Conservation (phyloP, 306 rosid species). For the Mimosa pudica region DNA sequence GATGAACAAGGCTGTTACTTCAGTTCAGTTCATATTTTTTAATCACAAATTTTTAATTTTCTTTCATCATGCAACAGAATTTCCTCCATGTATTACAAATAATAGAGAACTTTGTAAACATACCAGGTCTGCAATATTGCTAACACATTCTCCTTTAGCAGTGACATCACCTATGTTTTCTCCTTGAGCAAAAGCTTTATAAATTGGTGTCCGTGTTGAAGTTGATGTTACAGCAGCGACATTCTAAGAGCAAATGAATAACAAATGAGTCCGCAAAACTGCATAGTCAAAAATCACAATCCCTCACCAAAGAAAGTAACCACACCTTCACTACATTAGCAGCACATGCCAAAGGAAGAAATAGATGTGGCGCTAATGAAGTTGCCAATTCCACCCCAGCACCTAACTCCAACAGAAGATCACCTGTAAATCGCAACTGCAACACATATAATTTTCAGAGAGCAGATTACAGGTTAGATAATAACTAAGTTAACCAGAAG, state of each 20-base stretch:
- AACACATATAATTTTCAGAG: slow-evolving; percentile 36
- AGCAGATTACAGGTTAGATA: slow-evolving; percentile 19
- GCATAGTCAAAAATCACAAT: slow-evolving; percentile 7
- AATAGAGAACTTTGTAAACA: slow-evolving; percentile 41
- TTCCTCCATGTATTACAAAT: neutral
- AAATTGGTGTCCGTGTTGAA: slow-evolving; percentile 96
- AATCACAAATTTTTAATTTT: neutral
- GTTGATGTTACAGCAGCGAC: slow-evolving; percentile 99
- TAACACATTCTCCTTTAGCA: slow-evolving; percentile 98
- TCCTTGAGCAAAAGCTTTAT: slow-evolving; percentile 98
- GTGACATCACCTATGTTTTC: slow-evolving; percentile 99
- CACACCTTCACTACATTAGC: slow-evolving; percentile 92
- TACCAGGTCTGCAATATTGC: slow-evolving; percentile 97
- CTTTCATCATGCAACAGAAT: neutral
- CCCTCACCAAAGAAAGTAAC: slow-evolving; percentile 1
- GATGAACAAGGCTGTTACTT: neutral
- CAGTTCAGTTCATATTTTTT: neutral
- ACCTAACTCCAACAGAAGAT: slow-evolving; percentile 97
- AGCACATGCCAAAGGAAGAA: slow-evolving; percentile 99
- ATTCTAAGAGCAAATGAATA: slow-evolving; percentile 58
- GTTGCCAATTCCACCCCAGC: slow-evolving; percentile 96
- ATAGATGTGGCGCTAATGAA: slow-evolving; percentile 89
- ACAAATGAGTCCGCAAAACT: slow-evolving; percentile 35
- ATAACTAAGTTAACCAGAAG: neutral
- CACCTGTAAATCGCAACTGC: slow-evolving; percentile 91